A percentile compares a stretch with the other conserved stretches of the same genome.
Conservation (phyloP, 139 green algal genomes). For the Chlorella sp. region DNA sequence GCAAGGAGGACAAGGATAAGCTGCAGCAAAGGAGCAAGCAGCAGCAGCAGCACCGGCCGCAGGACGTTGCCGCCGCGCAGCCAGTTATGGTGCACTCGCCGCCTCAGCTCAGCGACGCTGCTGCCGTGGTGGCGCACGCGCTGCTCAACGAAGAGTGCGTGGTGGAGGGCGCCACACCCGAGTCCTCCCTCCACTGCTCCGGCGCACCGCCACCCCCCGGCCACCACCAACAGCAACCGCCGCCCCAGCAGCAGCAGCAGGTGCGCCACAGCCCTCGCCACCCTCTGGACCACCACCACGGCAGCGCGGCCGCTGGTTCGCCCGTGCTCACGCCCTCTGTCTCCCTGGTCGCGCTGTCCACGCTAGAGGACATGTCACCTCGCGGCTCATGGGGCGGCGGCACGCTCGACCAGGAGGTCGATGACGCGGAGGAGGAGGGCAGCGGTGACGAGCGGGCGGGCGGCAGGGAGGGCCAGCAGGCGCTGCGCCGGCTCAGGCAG, state of each 20-base stretch:
- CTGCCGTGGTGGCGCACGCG: background rate
- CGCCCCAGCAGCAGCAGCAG: background rate
- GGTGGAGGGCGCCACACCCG: background rate
- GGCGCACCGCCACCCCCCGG: background rate
- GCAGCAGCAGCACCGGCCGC: background rate
- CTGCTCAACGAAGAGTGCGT: background rate
- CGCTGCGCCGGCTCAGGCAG: too few relatives aligned
- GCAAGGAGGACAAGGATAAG: background rate
- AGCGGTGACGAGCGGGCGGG: too few relatives aligned
- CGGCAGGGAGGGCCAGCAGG: too few relatives aligned
- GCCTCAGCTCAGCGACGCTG: background rate
- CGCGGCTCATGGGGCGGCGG: background rate
- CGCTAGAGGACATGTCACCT: background rate
- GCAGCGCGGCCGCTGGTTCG: background rate
- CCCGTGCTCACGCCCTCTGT: background rate
- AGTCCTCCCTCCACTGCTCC: background rate
- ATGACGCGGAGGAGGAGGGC: background rate
- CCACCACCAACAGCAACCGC: background rate
- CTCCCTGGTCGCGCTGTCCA: background rate
- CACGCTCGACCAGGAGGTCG: background rate
- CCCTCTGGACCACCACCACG: background rate
- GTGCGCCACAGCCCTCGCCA: background rate
- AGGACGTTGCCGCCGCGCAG: background rate
- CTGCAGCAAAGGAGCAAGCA: background rate
- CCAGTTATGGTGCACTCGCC: too few relatives aligned